phyloP scores from a whole-genome alignment of 441 rosid species.

The Gossypium trilobum region DNA sequence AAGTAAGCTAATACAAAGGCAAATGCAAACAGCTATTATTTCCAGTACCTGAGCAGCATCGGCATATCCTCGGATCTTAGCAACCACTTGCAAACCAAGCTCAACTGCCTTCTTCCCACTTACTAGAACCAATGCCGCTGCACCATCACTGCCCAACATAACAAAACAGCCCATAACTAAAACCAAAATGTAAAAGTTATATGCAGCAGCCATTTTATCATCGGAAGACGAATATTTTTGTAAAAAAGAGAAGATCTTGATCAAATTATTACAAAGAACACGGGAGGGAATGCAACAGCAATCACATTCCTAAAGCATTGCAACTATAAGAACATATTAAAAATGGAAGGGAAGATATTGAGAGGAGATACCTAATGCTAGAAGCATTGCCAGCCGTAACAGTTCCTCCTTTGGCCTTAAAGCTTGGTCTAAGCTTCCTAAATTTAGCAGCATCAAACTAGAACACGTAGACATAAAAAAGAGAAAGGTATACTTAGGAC shows the following conservation, averaged over 20 bases:
- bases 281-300: neutral
- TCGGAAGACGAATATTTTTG: neutral
- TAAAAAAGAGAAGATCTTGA: neutral
- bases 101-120: conserved; percentile 73
- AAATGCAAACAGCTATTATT: neutral
- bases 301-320: neutral
- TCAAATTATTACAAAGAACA: neutral
- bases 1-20: neutral
- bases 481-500: neutral
- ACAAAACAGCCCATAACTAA: conserved; percentile 4
- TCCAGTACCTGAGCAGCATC: conserved; percentile 82
- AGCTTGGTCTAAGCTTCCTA: conserved; percentile 78
- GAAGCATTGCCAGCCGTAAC: conserved; percentile 98
- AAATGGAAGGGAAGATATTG: conserved; percentile 1
- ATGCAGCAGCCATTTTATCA: neutral
- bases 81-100: conserved; percentile 75
- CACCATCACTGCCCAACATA: conserved; percentile 67
- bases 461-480: neutral
- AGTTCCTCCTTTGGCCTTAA: conserved; percentile 73
- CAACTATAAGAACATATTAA: neutral
- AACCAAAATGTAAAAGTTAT: neutral
- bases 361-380: conserved; percentile 58
- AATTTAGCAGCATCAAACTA: conserved; percentile 81
- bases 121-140: conserved; percentile 78
- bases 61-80: conserved; percentile 71